Evolutionary conservation across 2,329 filamentous ascomycete genomes (phyloP).

Genomic region (Zymoseptoria pseudotritici): DNA sequence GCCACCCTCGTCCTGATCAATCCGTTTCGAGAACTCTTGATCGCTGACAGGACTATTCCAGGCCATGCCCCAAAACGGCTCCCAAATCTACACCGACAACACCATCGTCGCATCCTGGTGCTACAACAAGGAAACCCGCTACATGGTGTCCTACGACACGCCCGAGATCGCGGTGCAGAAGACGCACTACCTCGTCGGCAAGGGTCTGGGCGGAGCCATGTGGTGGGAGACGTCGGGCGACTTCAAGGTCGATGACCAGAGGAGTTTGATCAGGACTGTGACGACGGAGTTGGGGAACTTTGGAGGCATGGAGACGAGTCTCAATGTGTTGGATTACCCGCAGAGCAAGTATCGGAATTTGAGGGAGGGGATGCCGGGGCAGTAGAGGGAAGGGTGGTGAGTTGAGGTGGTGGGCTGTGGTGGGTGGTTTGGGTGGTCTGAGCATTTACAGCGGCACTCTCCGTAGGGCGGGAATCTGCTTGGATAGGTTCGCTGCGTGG

Average conservation of each 20-base stretch:
- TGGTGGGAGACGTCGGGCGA: slow-evolving; percentile 89
- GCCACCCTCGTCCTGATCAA: slow-evolving; percentile 1
- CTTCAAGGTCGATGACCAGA: slow-evolving; percentile 43
- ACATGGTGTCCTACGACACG: slow-evolving; percentile 70
- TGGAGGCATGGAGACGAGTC: slow-evolving; percentile 36
- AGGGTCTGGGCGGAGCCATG: slow-evolving; percentile 74
- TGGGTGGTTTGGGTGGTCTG: background rate
- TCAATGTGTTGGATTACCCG: slow-evolving; percentile 45
- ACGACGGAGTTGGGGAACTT: slow-evolving; percentile 27
- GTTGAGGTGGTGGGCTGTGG: background rate
- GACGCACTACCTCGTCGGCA: slow-evolving; percentile 58
- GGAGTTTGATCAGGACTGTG: slow-evolving; percentile 46
- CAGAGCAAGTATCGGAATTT: slow-evolving; percentile 49
- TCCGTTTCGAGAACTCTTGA: background rate
- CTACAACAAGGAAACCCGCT: slow-evolving; percentile 55
- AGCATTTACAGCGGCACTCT: background rate
- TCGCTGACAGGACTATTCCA: background rate
- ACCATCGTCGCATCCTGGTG: slow-evolving; percentile 64
- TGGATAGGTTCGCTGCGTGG: too few species aligned
- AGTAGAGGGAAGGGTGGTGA: slow-evolving; percentile 2
- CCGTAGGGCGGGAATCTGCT: background rate
- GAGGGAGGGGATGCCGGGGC: slow-evolving; percentile 32
- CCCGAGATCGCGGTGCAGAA: slow-evolving; percentile 59
- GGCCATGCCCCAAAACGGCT: slow-evolving; percentile 54
- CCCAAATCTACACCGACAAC: slow-evolving; percentile 55